Percentiles rank a stretch among this genome's conserved stretches.
phyloP scores from a whole-genome alignment of 2,329 filamentous ascomycete genomes.

The Xylaria multiplex region DNA sequence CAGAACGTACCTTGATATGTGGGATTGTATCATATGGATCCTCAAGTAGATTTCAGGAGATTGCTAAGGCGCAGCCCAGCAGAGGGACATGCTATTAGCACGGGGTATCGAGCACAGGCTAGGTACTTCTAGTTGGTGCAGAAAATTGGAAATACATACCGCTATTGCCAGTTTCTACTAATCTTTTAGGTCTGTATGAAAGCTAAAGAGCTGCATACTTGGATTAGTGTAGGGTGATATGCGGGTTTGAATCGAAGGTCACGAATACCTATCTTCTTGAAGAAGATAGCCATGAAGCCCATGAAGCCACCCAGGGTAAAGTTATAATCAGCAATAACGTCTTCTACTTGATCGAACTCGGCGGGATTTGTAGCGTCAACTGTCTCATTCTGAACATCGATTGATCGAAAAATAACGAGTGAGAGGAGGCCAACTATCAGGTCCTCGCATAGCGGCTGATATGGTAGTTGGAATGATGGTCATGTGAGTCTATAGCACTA shows the following conservation, averaged over 20 bases:
- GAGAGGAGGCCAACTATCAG: conserved; percentile 70
- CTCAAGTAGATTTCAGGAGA: too few relatives aligned
- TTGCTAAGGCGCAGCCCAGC: too few relatives aligned
- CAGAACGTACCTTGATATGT: conserved; percentile 81
- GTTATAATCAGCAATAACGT: conserved; percentile 96
- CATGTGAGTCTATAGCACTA: conserved; percentile 32
- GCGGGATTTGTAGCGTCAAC: conserved; percentile 84
- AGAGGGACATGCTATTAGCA: too few relatives aligned
- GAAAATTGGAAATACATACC: conserved; percentile 49
- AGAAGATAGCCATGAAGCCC: conserved; percentile 92
- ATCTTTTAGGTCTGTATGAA: conserved; percentile 75
- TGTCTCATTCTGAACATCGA: conserved; percentile 95
- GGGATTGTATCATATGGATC: neutral
- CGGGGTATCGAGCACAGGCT: too few relatives aligned
- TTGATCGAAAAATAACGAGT: conserved; percentile 99
- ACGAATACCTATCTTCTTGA: conserved; percentile 90
- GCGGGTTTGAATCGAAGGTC: conserved; percentile 90
- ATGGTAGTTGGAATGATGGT: conserved; percentile 22
- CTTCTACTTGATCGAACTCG: conserved; percentile 95
- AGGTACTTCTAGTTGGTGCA: neutral
- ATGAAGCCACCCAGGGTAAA: conserved; percentile 92
- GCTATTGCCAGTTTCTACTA: conserved; percentile 97
- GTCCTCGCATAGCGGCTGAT: conserved; percentile 66
- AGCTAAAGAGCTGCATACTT: conserved; percentile 90
- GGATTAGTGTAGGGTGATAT: conserved; percentile 92